These are phyloP conservation scores for Linnemannia exigua DNA, from an alignment of 192 early-diverging fungal species.

Conservation along the genomic window DNA sequence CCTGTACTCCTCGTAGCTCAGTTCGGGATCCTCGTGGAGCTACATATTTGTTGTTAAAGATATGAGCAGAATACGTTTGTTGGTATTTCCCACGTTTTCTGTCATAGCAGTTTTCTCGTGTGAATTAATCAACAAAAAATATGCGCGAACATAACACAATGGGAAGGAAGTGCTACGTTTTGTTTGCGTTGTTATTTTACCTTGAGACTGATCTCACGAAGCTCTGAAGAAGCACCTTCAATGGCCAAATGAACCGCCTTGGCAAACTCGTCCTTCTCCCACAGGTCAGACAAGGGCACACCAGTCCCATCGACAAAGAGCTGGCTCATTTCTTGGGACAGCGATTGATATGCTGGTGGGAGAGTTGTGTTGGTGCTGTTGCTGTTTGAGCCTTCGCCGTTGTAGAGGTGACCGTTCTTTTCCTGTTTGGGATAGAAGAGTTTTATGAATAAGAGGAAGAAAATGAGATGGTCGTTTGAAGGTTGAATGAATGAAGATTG, in stretches of 20 bases:
- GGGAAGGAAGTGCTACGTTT: no score
- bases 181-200: no score
- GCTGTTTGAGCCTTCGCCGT: background rate
- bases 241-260: constrained; percentile 48
- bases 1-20: constrained; percentile 65
- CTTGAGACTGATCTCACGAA: constrained; percentile 62
- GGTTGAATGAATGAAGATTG: background rate
- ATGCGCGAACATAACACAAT: background rate
- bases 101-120: no score
- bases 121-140: no score
- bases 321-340: constrained; percentile 29
- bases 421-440: constrained; percentile 20
- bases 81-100: background rate
- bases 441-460: no score
- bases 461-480: background rate
- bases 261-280: constrained; percentile 48
- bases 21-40: constrained; percentile 75
- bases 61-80: no score
- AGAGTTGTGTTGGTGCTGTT: background rate
- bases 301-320: background rate
- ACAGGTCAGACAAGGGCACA: constrained; percentile 21
- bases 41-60: constrained; percentile 13
- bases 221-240: constrained; percentile 52
- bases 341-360: constrained; percentile 41
- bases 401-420: constrained; percentile 21